A percentile compares a stretch with the other conserved stretches of the same genome.
Evolutionary conservation across 306 rosid species (phyloP).

Genomic region (Carpinus viminea): DNA sequence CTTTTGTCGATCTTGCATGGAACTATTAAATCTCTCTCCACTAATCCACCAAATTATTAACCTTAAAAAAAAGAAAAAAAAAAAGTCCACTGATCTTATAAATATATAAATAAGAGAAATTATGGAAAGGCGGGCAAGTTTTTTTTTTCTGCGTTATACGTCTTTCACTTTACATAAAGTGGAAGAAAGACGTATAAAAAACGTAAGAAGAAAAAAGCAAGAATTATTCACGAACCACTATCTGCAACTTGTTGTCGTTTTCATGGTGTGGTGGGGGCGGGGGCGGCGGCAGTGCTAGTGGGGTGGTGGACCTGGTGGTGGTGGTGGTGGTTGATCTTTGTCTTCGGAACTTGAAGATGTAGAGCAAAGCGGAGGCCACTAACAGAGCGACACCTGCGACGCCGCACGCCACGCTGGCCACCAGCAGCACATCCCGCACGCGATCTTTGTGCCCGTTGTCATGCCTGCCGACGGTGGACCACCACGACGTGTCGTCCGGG

Average conservation of each 20-base stretch:
- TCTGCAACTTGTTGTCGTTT: constrained; percentile 29
- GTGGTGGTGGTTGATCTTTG: neutral
- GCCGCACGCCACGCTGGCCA: constrained; percentile 73
- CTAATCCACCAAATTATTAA: too few relatives aligned
- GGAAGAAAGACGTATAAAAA: neutral
- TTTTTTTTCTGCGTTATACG: neutral
- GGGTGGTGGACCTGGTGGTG: neutral
- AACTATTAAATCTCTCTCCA: too few relatives aligned
- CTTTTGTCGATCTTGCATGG: too few relatives aligned
- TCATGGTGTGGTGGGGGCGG: constrained; percentile 2
- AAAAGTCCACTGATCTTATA: too few relatives aligned
- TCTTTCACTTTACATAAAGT: neutral
- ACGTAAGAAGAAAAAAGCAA: neutral
- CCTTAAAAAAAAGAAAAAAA: too few relatives aligned
- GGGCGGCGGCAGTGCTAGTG: neutral
- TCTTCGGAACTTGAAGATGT: constrained; percentile 41
- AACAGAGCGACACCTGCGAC: constrained; percentile 70
- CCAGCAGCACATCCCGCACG: constrained; percentile 43
- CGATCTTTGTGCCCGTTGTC: constrained; percentile 17
- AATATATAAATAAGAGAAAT: neutral
- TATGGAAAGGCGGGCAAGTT: neutral
- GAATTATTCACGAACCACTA: constrained; percentile 22
- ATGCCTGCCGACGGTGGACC: constrained; percentile 31
- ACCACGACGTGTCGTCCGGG: constrained; percentile 48
- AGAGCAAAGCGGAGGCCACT: constrained; percentile 56